Base-by-base conservation (phyloP, 768 basidiomycete genomes). In the Austroboletus eburneus region DNA sequence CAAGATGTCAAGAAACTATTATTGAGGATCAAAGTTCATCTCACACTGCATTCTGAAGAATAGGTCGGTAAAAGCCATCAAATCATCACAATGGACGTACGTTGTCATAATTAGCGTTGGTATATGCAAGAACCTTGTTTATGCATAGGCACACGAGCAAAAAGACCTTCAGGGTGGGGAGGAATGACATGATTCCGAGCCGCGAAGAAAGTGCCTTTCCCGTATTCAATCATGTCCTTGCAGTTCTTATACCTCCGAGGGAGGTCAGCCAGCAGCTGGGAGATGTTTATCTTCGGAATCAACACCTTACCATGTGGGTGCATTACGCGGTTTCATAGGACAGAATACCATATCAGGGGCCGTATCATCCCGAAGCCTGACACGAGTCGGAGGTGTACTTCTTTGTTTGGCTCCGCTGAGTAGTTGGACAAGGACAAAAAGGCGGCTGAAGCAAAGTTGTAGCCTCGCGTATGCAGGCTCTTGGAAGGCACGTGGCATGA, bases 41-140 rank as follows among this genome's bases (percentile, higher is more conserved):
- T 51, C 66, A 82, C 79, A 82, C 76, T 29, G 71, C 81, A 34
- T 80, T 72, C 81, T 83, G 50, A 12, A 47, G 43, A 42, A 17
- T 39, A 22, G 30, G 38, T 58, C 9, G 35, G 40, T 47, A 10
- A 46, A 42, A 32, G 24, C 16, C n/a, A 10, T 7, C 27, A 33
- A 25, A 38, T 34, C 30, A 42, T 34, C 25, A 3, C 12, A 27
- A 23, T n/a, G 8, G 25, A 69, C 75, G 47, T 56, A 83, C 83
- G 55, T 84, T 86, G 62, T 86, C 83, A 59, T 71, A 80, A 41
- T 80, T 72, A 50, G 69, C 69, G 54, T 74, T 74, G 63, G 82
- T 78, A 56, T 79, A 83, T 18, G 76, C 78, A 42, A 51, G 25
- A 9, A 58, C 63, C n/a, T 46, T 38, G 20, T 50, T 49, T 18